Evolutionary conservation across 768 basidiomycete species (phyloP), one percentile per base, ranked within the genome.

Genomic region (Psilocybe azurescens): DNA sequence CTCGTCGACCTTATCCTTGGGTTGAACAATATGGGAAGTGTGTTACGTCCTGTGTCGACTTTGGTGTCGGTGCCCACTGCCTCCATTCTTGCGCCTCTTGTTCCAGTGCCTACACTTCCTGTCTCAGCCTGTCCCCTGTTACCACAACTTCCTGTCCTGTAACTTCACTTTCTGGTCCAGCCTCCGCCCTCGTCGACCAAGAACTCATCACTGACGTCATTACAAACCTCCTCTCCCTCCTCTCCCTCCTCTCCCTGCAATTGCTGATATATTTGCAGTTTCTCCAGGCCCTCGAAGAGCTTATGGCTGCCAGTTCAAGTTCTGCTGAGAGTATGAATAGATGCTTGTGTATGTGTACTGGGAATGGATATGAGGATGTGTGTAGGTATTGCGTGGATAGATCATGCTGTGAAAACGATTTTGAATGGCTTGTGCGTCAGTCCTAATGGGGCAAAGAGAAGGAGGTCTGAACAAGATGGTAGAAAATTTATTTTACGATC

Each of bases 1-100:
- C 47, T 71, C 18, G 47, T 71, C 13, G 58, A 66, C 44, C 41
- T 64, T 32, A 58, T 69, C 11, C 53, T 71, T 18, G 60, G 56
- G 5, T 57, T 71, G 50, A 60, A 62, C 32, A 32, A n/a, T 24
- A 49, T 51, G 4, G 58, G 32, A 8, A n/a, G 33, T 5, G 56
- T n/a, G 8, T 33, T 63, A 14, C 53, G 30, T 3, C 24, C 57
- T 47, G 53, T 50, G 30, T 52, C 53, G 18, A 47, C 59, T 6
- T 5, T 29, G 7, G 28, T 49, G 30, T n/a, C 47, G 44, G 4
- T 38, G 2, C n/a, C 7, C 28, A 7, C 54, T 9, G n/a, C 39
- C 14, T 39, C 16, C 20, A 56, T 16, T 50, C 24, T 30, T 16
- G 4, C 38, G 16, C 24, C 24, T 24, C 24, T 24, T 24, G 32